A percentile compares a stretch with the other conserved stretches of the same genome.
These are phyloP conservation scores for Wallacemonas rigidus DNA, from an alignment of 208 protist species.

Conservation along the genomic window DNA sequence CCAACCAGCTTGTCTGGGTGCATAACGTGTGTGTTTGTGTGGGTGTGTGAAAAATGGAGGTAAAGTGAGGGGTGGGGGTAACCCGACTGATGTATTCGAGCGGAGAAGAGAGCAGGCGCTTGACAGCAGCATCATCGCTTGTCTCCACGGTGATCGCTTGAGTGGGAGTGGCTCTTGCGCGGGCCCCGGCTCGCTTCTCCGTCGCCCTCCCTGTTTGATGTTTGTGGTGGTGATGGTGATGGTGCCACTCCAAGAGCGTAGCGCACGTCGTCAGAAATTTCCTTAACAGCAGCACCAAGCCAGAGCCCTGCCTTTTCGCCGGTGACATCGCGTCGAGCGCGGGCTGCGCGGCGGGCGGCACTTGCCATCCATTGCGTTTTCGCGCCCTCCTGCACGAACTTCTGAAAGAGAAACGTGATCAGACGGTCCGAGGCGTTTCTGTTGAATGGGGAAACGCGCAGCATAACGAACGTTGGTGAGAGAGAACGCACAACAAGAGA, in stretches of 20 bases:
- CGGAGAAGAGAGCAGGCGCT: neutral
- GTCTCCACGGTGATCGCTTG: neutral
- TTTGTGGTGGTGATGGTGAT: neutral
- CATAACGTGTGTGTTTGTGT: neutral
- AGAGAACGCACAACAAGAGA: neutral
- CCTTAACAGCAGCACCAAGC: conserved; percentile 46
- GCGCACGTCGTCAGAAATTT: conserved; percentile 55
- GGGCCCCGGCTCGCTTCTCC: neutral
- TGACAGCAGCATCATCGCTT: neutral
- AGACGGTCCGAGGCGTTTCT: neutral
- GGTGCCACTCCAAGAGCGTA: conserved; percentile 14
- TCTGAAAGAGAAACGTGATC: neutral
- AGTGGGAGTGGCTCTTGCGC: neutral
- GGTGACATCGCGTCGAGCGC: conserved; percentile 33
- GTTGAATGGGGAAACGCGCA: neutral
- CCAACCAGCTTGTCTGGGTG: neutral
- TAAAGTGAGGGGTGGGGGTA: neutral
- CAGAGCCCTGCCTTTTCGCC: conserved; percentile 55
- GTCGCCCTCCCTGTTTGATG: no score
- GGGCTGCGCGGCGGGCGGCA: conserved; percentile 50
- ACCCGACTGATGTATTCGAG: neutral
- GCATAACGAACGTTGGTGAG: neutral
- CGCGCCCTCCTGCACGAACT: conserved; percentile 34
- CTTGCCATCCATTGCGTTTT: conserved; percentile 42
- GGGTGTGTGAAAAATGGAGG: neutral